Base-by-base conservation (phyloP, 1,284 basidiomycete genomes). In the Fomitopsis schrenkii region DNA sequence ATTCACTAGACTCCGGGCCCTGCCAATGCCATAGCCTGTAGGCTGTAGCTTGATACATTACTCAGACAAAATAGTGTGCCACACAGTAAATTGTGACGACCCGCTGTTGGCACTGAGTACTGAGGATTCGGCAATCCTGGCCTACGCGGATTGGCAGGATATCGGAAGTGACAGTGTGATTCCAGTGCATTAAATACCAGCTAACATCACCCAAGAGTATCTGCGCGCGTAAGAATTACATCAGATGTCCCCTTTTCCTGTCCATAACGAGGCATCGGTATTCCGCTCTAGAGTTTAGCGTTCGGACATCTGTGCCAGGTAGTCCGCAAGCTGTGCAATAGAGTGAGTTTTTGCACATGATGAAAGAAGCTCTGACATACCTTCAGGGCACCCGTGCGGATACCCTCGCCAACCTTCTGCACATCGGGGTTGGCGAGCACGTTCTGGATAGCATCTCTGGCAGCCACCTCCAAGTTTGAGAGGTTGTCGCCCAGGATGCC, bases 401-500 rank as follows among this genome's bases (percentile, higher is more conserved):
- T 87, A 63, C 81, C 91, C 70, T 96, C 94, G 1, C 89, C 91
- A 17, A 94, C 81, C 67, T 92, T 92, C 79, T 95, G 94, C 41
- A 97, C 91, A 71, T 97, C 94, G 2, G 93, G 94, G 71, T 96
- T 96, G 0, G 92, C 84, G 77, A 97, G 80, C 36, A 97, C 86
- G 64, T 86, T 83, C 19, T 85, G 77, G 33, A 95, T 82, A 3
- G 90, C 87, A 68, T 97, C 95, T 70, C 88, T 84, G 42, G 95
- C 93, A 7, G 88, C 90, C 42, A 78, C 74, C 77, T 97, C 95
- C 28, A 96, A 67, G 36, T 83, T 81, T 5, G 88, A 85, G 62
- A 95, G 81, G 26, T 89, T 88, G 68, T 92, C 84, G 19, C 84
- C 87, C 19, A 86, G 73, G 60, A 87, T 62, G 22, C 82, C 77